Percentiles rank a stretch among this genome's conserved stretches.
Conservation (phyloP, 2,329 filamentous ascomycete genomes). For the Talaromyces atroroseus region DNA sequence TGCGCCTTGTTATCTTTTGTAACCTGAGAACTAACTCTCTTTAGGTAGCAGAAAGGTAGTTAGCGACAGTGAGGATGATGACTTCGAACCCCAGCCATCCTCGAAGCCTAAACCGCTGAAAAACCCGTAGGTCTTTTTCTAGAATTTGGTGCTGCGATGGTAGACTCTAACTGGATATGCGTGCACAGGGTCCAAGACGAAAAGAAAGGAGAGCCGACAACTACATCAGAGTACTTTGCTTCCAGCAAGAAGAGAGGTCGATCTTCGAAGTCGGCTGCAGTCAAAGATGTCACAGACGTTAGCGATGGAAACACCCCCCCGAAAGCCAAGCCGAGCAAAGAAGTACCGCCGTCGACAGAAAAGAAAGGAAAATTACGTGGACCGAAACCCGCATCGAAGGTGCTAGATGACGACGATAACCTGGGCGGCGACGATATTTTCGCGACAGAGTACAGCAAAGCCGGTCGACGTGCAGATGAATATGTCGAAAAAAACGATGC, state of each 20-base stretch:
- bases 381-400: conserved; percentile 25
- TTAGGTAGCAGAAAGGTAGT: conserved; percentile 61
- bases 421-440: conserved; percentile 77
- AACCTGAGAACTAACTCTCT: neutral
- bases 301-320: conserved; percentile 22
- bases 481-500: conserved; percentile 65
- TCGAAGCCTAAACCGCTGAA: conserved; percentile 37
- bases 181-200: conserved; percentile 43
- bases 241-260: conserved; percentile 53
- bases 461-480: conserved; percentile 58
- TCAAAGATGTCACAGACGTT: conserved; percentile 14
- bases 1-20: neutral
- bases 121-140: conserved; percentile 42
- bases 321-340: conserved; percentile 42
- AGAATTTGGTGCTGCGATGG: conserved; percentile 9
- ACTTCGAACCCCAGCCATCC: conserved; percentile 35
- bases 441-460: conserved; percentile 62
- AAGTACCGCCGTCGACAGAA: conserved; percentile 10
- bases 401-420: conserved; percentile 61
- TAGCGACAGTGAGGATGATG: conserved; percentile 76
- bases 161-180: conserved; percentile 10
- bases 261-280: conserved; percentile 26
- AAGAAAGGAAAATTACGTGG: conserved; percentile 14
- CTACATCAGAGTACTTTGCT: conserved; percentile 59
- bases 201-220: conserved; percentile 52